Evolutionary conservation across 2,329 filamentous ascomycete species (phyloP), one percentile per base, ranked within the genome.

Genomic region (Mycogone perniciosa): DNA sequence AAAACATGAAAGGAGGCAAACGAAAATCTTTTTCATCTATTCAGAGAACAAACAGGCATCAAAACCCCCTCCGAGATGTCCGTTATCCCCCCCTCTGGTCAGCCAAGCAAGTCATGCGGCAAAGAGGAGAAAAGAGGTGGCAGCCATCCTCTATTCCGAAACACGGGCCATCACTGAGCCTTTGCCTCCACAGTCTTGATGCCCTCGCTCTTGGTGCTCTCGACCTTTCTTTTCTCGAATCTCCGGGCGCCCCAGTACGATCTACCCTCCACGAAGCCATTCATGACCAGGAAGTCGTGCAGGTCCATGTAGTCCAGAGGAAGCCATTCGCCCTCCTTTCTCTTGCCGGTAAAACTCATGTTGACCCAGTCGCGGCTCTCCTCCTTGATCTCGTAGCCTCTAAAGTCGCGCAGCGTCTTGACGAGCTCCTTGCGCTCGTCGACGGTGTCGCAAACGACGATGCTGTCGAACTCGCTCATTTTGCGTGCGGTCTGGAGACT

Each of bases 391-490:
- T n/a, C 5, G 35, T 47, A 47, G 35, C 45, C 45, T n/a, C 26
- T 34, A 30, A 39, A 40, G 11, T 40, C 26, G 10, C 30, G 7
- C 13, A 47, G 10, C 5, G 10, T 13, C 6, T 30, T 13, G 26
- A 41, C 45, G 26, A 47, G 35, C 26, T 13, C 29, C 9, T 31
- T 40, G 45, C 45, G 35, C 10, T 47, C 45, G 6, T 38, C n/a
- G 11, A 40, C 35, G 26, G 6, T 41, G 29, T 29, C 29, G 37
- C 45, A 47, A 5, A 31, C 37, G 26, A 47, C 29, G 27, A 47
- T 31, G 45, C 45, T 40, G 27, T 47, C 45, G n/a, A 47, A 47
- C 11, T 47, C 45, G 37, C 35, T 47, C 26, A 33, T 31, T 27
- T 6, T 41, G 9, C 9, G n/a, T 41, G 20, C 20, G 20, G 20